These are phyloP conservation scores for Penium margaritaceum DNA, from an alignment of 139 green algal genomes.

Conservation along the genomic window DNA sequence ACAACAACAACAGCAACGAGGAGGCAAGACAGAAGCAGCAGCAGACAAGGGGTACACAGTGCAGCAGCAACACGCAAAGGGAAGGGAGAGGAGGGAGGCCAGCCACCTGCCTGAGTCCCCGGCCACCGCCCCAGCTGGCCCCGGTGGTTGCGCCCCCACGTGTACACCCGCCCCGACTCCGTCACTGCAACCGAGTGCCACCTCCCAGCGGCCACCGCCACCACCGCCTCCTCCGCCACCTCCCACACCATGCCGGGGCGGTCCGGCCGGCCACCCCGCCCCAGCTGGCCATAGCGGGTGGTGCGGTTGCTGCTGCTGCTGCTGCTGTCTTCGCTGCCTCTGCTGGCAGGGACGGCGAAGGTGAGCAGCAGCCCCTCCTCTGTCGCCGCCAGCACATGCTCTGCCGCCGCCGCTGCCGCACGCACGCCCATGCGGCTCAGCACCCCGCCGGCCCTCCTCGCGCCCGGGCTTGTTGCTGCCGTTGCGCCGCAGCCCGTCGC, in stretches of 20 bases:
- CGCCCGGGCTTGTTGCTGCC: background rate
- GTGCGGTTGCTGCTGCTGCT: constrained; percentile 11
- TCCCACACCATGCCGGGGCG: background rate
- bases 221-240: constrained; percentile 7
- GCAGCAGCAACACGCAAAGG: too few relatives aligned
- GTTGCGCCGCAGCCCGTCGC: too few relatives aligned
- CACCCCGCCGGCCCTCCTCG: constrained; percentile 1
- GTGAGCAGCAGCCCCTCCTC: constrained; percentile 3
- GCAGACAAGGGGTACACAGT: too few relatives aligned
- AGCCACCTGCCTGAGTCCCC: too few relatives aligned
- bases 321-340: too few relatives aligned
- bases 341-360: too few relatives aligned
- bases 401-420: constrained; percentile 5
- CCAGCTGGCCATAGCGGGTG: background rate
- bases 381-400: constrained; percentile 13
- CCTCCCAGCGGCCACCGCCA: constrained; percentile 21
- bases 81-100: too few relatives aligned
- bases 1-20: too few relatives aligned
- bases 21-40: too few relatives aligned
- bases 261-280: constrained; percentile 3
- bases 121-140: constrained; percentile 31
- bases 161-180: constrained; percentile 20
- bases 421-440: constrained; percentile 6
- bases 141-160: constrained; percentile 34
- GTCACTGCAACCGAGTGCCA: constrained; percentile 37